A percentile compares a stretch with the other conserved stretches of the same genome.
These are phyloP conservation scores for Trametes cubensis DNA, from an alignment of 768 basidiomycete species.

Conservation along the genomic window DNA sequence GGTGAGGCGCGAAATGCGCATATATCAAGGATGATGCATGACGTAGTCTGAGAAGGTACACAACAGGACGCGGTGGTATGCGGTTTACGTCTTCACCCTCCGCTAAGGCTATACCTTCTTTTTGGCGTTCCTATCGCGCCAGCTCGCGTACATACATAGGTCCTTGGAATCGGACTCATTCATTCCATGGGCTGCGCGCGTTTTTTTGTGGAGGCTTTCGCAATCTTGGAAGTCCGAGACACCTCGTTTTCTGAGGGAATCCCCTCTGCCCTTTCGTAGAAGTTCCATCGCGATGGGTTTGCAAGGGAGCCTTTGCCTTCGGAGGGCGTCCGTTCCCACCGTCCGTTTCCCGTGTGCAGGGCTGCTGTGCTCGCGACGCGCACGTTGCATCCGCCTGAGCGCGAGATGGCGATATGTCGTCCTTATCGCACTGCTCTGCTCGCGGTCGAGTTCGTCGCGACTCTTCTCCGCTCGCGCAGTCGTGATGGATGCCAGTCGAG, in stretches of 20 bases:
- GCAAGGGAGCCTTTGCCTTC: neutral
- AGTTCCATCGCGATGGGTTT: neutral
- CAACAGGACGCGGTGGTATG: neutral
- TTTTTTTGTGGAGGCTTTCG: conserved; percentile 1
- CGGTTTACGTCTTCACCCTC: conserved; percentile 7
- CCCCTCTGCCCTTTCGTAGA: conserved; percentile 7
- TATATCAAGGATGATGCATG: neutral
- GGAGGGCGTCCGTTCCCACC: neutral
- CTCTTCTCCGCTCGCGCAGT: neutral
- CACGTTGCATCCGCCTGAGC: neutral
- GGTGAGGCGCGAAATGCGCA: neutral
- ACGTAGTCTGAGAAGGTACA: conserved; percentile 2
- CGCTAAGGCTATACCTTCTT: conserved; percentile 17
- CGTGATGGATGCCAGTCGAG: neutral
- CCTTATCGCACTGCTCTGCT: neutral
- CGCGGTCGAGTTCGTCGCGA: neutral
- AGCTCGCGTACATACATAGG: neutral
- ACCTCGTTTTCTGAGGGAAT: neutral
- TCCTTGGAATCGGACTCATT: neutral
- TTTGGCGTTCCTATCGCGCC: conserved; percentile 4
- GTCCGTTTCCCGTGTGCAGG: neutral
- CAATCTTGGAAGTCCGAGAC: neutral
- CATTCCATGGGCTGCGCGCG: too few relatives aligned
- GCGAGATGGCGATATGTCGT: neutral
- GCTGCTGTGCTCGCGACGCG: neutral